Base-by-base conservation (phyloP, 2,329 filamentous ascomycete species). In the Aureobasidium sp. region DNA sequence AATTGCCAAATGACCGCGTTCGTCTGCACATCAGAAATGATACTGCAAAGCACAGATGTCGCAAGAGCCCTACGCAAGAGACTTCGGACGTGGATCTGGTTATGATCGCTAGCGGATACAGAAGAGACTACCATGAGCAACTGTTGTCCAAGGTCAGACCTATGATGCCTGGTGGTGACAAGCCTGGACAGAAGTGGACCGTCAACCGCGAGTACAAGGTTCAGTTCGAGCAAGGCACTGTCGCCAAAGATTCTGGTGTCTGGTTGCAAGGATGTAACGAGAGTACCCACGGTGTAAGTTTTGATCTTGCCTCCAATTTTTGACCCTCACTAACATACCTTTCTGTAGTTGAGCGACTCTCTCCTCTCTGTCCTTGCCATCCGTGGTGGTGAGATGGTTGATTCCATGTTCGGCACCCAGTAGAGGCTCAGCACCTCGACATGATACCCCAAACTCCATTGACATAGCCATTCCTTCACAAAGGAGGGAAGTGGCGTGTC, bases 251-350 rank as follows among this genome's bases (percentile, higher is more conserved):
- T 48, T 88, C 90, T 15, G 92, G 92, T 3, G 81, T 97, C 63
- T 97, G 90, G 88, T 80, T 97, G 69, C 94, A 97, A 74, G 93
- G 93, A 36, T 97, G 92, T 78, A 95, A 92, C 73, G 92, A 97
- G 79, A 85, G 82, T 65, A 96, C 92, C 37, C 93, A 97, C 74
- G 93, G 93, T 64, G 88, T 93, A 83, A 85, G 88, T 86, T 46
- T 13, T 36, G 17, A 34, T 53, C 9, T 7, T 59, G 17, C 17
- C 26, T 34, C 47, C 20, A 2, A 1, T 17, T 17, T 17, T 1
- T 13, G 2, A 8, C 37, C 17, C 3, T 39, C 34, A 48, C 50
- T 59, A 20, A 62, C 52, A 26, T 32, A 8, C 17, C 3, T n/a
- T 27, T 7, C 41, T 3, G 37, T 37, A 63, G 63, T 53, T 67